phyloP scores from a whole-genome alignment of 1,139 yeast genomes.

The Diutina rugosa region DNA sequence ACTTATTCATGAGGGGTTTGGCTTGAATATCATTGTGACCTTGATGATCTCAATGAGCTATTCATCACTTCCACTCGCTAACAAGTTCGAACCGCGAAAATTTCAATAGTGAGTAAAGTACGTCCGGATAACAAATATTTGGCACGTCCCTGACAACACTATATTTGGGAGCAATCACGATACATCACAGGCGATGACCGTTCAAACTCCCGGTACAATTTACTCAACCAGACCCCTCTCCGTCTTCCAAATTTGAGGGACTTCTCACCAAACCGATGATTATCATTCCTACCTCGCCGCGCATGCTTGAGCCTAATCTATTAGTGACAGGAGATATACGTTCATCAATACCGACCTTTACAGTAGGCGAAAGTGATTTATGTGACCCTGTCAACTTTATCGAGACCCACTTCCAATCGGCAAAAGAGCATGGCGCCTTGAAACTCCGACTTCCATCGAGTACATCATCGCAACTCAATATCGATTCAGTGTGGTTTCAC shows the following conservation, averaged over 20 bases:
- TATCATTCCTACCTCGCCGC: neutral
- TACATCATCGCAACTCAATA: conserved; percentile 8
- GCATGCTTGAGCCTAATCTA: neutral
- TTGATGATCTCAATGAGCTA: too few relatives aligned
- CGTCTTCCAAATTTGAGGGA: neutral
- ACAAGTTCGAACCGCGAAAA: too few relatives aligned
- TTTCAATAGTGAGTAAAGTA: too few relatives aligned
- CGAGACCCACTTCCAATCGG: conserved; percentile 14
- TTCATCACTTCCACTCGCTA: too few relatives aligned
- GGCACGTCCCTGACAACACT: too few relatives aligned
- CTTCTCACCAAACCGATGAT: neutral
- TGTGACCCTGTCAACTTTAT: conserved; percentile 20
- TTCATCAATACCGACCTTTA: neutral
- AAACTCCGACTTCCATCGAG: neutral
- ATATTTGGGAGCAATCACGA: too few relatives aligned
- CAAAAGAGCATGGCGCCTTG: neutral
- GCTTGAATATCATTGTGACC: too few relatives aligned
- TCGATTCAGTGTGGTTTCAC: conserved; percentile 42
- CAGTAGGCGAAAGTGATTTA: neutral
- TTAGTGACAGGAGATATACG: neutral
- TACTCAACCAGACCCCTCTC: too few relatives aligned
- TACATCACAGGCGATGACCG: too few relatives aligned
- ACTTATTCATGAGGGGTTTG: too few relatives aligned
- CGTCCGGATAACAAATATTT: too few relatives aligned
- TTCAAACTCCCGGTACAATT: too few relatives aligned